Conservation (phyloP, 495 filamentous ascomycete genomes). For the Xylaria curta region DNA sequence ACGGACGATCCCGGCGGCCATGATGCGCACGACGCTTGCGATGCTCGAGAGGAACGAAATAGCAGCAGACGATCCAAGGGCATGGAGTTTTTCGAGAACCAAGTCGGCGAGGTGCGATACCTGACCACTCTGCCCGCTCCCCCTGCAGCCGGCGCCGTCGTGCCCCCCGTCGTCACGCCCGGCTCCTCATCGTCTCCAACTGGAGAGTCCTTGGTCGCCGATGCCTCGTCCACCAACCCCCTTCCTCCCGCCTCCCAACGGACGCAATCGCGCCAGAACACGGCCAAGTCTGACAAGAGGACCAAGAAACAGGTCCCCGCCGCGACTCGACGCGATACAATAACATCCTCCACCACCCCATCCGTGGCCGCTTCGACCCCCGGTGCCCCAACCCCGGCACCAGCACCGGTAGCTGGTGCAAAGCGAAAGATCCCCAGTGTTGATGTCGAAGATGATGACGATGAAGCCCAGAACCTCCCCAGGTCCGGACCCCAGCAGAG, state of each 20-base stretch:
- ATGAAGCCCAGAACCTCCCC: conserved; percentile 1
- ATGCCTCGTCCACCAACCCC: not conserved
- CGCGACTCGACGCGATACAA: conserved; percentile 11
- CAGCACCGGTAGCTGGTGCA: conserved; percentile 34
- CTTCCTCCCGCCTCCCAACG: conserved; percentile 5
- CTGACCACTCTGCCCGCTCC: conserved; percentile 43
- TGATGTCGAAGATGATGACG: conserved; percentile 42
- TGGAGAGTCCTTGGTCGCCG: not conserved
- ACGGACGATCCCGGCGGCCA: conserved; percentile 20
- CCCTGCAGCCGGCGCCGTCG: not conserved
- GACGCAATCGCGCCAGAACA: conserved; percentile 15
- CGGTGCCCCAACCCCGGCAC: conserved; percentile 20
- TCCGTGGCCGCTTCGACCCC: conserved; percentile 14
- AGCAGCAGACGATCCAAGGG: conserved; percentile 18
- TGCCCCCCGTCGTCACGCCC: conserved; percentile 10
- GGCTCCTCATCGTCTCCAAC: not conserved
- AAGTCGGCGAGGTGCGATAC: conserved; percentile 62
- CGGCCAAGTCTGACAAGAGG: conserved; percentile 11
- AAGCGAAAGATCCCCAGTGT: conserved; percentile 52
- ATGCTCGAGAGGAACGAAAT: conserved; percentile 21
- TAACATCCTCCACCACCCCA: not conserved
- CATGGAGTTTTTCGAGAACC: conserved; percentile 62
- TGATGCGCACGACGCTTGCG: conserved; percentile 14
- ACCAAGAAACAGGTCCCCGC: conserved; percentile 13
- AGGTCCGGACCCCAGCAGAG: conserved; percentile 50